Base-by-base conservation (phyloP, 1,139 yeast species). In the Diutina neorugosa region DNA sequence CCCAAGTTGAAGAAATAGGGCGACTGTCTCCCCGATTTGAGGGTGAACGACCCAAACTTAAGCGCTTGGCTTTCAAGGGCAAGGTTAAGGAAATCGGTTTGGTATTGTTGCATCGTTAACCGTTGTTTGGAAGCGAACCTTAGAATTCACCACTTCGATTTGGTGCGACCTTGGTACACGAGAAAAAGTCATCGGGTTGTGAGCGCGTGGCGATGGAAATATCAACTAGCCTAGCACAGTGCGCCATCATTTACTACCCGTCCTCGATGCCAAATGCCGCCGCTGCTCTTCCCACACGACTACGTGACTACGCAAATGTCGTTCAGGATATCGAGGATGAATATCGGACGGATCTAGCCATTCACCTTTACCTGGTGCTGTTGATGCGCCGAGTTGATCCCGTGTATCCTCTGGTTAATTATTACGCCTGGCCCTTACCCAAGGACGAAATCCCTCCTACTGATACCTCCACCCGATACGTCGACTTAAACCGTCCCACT, bases 1-100 rank as follows among this genome's bases (percentile, higher is more conserved):
- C 98, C 98, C 70, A 91, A 73, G 74, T 93, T 93, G 81, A 93
- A 93, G 66, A 93, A 93, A 70, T 93, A 93, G 53, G 98, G 98
- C n/a, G 98, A 90, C 57, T 75, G 72, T 63, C 98, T 81, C 31
- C 97, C 98, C 2, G 96, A 86, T 68, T 93, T 93, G 65, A 93
- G 77, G 25, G 96, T 87, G 76, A 87, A 93, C 53, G 78, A 71
- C 53, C 98, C 98, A 64, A 93, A 93, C 64, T 83, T 81, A 61
- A 91, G 77, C 11, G 97, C 96, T 59, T 84, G 73, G 53, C 86
- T 80, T 62, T 84, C 86, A 59, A 90, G 74, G 27, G 98, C 96
- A 59, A 82, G 78, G 63, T 88, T 87, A 55, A 91, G 76, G 64
- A 90, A 88, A 65, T 78, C 75, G 56, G 81, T 72, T 66, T 84